Base-by-base conservation (phyloP, 768 basidiomycete species). In the Pleurotus eryngii region DNA sequence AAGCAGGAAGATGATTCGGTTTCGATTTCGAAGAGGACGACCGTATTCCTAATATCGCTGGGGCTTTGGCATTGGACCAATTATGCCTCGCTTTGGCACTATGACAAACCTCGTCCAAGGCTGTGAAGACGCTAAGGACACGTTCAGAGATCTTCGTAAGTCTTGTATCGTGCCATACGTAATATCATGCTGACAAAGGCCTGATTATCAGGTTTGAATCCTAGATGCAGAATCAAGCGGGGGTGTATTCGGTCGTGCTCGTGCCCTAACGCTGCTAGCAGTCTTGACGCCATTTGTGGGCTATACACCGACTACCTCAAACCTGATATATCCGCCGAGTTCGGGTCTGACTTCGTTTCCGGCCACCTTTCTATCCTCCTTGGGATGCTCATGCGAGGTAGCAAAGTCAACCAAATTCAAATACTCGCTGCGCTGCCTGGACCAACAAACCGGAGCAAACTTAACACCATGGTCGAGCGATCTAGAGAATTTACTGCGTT, bases 361-460 rank as follows among this genome's bases (percentile, higher is more conserved):
- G 87, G 88, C 0, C 90, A 92, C 64, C 79, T 90, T 3, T 83
- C 91, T 0, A 82, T 93, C 5, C 79, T 94, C 4, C 80, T 94
- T 48, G 90, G 81, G 6, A 65, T 83, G 39, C 71, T 82, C 51
- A 82, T 82, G 74, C 71, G 68, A 26, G 71, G 67, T 22, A 75
- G 68, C 38, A 47, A 57, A 2, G 60, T 58, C 30, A 81, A 81
- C 55, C 73, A 76, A 56, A 49, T 45, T 1, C 59, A 65, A 3
- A 65, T 83, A 3, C 64, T 81, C 12, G 56, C 56, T 5, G 54
- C 63, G 15, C 66, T 77, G 11, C 69, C 69, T 35, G 57, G 8
- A 45, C 38, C 17, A 49, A 46, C 57, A 57, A 49, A 59, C 63
- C 45, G 43, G 39, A 51, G n/a, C 39, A 74, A 71, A 62, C 62